Percentiles rank a stretch among this genome's conserved stretches.
phyloP scores from a whole-genome alignment of 805 yeast genomes.

The Yarrowia deformans region DNA sequence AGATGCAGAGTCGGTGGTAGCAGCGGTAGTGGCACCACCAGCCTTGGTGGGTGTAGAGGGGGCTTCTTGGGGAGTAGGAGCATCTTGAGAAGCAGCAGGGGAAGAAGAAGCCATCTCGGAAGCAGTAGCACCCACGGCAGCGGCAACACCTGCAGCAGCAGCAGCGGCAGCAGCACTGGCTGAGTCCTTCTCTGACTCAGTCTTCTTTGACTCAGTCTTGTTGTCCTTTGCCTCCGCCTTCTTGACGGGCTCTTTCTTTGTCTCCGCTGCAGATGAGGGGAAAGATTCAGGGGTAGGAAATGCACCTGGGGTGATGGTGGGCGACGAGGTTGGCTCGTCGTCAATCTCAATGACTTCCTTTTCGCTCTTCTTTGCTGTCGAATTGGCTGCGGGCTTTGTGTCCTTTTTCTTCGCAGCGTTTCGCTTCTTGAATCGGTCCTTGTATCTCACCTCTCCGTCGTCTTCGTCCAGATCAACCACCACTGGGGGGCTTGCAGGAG shows the following conservation, averaged over 20 bases:
- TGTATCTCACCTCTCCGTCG: conserved; percentile 20
- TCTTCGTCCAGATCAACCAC: conserved; percentile 20
- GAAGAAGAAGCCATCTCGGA: background rate
- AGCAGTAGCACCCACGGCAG: conserved; percentile 3
- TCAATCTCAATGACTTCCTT: conserved; percentile 7
- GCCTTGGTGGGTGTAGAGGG: conserved; percentile 10
- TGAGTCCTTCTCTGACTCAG: background rate
- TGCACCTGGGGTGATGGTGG: conserved; percentile 10
- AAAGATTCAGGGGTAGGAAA: conserved; percentile 19
- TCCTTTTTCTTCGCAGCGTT: background rate
- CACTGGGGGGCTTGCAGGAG: background rate
- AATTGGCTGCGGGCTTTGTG: background rate
- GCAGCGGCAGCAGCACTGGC: background rate
- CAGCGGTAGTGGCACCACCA: background rate
- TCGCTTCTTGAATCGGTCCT: conserved; percentile 22
- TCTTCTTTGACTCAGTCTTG: background rate
- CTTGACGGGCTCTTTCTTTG: background rate
- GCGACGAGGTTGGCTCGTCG: background rate
- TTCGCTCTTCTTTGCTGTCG: background rate
- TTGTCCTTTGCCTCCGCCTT: background rate
- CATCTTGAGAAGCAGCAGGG: background rate
- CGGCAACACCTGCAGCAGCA: conserved; percentile 6
- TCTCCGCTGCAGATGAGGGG: conserved; percentile 2
- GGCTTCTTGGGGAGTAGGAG: background rate
- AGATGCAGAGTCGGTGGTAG: conserved; percentile 1